Percentiles rank a stretch among this genome's conserved stretches.
Evolutionary conservation across 108 stramenopile genomes (phyloP).

Genomic region (Fragilaria crotonensis): DNA sequence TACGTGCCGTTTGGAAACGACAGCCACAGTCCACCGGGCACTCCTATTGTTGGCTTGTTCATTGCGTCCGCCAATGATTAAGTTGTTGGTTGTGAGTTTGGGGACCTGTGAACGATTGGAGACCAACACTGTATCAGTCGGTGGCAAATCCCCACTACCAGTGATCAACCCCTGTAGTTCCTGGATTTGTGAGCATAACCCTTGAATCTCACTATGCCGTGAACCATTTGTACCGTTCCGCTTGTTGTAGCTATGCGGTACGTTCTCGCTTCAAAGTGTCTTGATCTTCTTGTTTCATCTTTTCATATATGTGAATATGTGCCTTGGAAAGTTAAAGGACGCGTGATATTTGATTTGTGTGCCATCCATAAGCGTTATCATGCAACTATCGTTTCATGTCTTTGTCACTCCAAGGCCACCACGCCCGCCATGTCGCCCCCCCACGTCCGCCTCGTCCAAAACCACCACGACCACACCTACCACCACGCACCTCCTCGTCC

Average conservation of each 20-base stretch:
- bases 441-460: no score
- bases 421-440: background rate
- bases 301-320: background rate
- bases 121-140: background rate
- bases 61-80: constrained; percentile 2
- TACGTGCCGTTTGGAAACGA: background rate
- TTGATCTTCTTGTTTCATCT: background rate
- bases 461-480: background rate
- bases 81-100: background rate
- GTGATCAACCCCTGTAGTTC: no score
- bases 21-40: background rate
- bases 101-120: background rate
- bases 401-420: background rate
- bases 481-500: background rate
- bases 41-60: background rate
- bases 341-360: background rate
- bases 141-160: background rate
- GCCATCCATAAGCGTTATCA: background rate
- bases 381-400: background rate
- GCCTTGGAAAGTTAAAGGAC: no score
- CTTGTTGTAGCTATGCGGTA: background rate
- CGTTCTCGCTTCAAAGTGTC: background rate
- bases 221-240: no score
- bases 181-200: no score
- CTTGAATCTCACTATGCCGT: no score